These are phyloP conservation scores for Gracilaria gracilis DNA, from an alignment of 23 red algal species.

Conservation along the genomic window DNA sequence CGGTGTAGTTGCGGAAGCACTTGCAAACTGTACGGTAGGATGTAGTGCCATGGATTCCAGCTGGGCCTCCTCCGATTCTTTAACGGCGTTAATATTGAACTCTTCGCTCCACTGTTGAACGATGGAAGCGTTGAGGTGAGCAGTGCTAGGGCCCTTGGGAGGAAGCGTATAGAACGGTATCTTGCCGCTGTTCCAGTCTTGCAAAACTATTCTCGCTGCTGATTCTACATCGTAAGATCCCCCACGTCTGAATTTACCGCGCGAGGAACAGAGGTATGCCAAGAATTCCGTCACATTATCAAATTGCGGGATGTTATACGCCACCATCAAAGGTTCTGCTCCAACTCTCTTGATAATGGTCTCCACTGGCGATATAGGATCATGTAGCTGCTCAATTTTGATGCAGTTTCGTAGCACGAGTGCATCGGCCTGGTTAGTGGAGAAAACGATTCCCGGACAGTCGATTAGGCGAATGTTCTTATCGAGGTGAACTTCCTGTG, in stretches of 20 bases:
- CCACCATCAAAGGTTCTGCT: slow-evolving; percentile 70
- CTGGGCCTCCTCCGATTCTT: slow-evolving; percentile 8
- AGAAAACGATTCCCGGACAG: slow-evolving; percentile 94
- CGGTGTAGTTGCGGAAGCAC: slow-evolving; percentile 3
- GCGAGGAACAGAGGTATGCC: slow-evolving; percentile 79
- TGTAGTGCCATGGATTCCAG: slow-evolving; percentile 9
- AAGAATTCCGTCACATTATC: slow-evolving; percentile 75
- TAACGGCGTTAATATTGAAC: slow-evolving; percentile 72
- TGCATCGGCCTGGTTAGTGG: slow-evolving; percentile 51
- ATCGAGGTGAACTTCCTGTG: slow-evolving; percentile 97
- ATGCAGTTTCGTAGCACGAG: slow-evolving; percentile 90
- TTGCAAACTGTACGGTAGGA: slow-evolving; percentile 1
- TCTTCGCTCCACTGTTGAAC: slow-evolving; percentile 74
- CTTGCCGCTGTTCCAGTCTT: slow-evolving; percentile 95
- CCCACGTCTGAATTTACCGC: slow-evolving; percentile 78
- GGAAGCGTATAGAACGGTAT: slow-evolving; percentile 98
- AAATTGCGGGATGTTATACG: slow-evolving; percentile 82
- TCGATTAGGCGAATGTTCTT: slow-evolving; percentile 91
- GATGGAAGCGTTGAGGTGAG: slow-evolving; percentile 65
- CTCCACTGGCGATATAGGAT: slow-evolving; percentile 80
- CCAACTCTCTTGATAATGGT: slow-evolving; percentile 82
- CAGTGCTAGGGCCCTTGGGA: slow-evolving; percentile 67
- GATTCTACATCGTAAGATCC: slow-evolving; percentile 89
- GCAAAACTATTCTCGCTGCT: slow-evolving; percentile 83
- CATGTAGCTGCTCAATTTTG: slow-evolving; percentile 70